Conservation (phyloP, 1,139 yeast genomes). For the Meyerozyma carpophila region DNA sequence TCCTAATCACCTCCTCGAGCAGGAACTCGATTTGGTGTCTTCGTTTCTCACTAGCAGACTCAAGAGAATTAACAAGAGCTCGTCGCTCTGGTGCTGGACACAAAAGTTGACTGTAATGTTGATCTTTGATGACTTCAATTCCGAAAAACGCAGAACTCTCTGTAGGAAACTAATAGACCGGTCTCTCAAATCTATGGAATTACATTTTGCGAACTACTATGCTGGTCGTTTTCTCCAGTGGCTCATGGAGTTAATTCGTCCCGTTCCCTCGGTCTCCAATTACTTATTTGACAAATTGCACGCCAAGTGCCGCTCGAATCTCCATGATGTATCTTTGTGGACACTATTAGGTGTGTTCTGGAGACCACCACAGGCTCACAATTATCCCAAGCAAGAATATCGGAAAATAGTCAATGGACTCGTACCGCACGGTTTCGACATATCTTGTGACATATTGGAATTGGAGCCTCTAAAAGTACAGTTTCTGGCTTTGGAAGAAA, state of each 20-base stretch:
- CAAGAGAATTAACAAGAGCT: constrained; percentile 37
- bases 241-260: constrained; percentile 15
- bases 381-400: constrained; percentile 15
- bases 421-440: constrained; percentile 1
- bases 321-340: constrained; percentile 37
- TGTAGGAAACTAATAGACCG: constrained; percentile 12
- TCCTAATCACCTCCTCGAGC: constrained; percentile 8
- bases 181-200: constrained; percentile 24
- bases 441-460: neutral
- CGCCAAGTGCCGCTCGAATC: constrained; percentile 14
- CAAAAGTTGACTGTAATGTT: constrained; percentile 22
- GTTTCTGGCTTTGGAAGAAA: constrained; percentile 3
- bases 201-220: constrained; percentile 40
- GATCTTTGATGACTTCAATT: constrained; percentile 4
- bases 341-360: constrained; percentile 7
- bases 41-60: constrained; percentile 29
- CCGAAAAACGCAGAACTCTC: neutral
- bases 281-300: constrained; percentile 5
- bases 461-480: neutral
- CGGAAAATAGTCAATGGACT: constrained; percentile 6
- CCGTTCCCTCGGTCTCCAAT: constrained; percentile 3
- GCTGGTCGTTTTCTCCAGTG: constrained; percentile 31
- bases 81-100: constrained; percentile 35
- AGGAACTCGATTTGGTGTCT: constrained; percentile 27
- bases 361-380: constrained; percentile 3